Conservation (phyloP, 1,284 basidiomycete species). For the Tilletia walkeri region DNA sequence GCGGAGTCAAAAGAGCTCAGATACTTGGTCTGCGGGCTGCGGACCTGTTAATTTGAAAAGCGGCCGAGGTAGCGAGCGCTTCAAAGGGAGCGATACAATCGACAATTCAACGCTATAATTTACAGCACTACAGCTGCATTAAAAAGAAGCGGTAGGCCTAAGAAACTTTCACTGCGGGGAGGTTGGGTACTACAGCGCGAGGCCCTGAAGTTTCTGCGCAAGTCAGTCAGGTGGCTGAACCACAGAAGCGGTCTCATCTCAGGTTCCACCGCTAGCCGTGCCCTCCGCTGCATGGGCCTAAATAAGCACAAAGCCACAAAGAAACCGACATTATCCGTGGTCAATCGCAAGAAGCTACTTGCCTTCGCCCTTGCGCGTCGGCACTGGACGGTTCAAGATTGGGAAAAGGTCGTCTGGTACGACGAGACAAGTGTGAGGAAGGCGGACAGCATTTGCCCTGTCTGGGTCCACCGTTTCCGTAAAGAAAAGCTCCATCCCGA, state of each 20-base stretch:
- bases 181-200: no score
- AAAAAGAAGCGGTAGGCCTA: neutral
- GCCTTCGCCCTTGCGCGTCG: neutral
- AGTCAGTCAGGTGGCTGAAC: neutral
- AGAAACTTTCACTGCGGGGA: neutral
- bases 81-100: neutral
- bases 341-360: neutral
- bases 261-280: no score
- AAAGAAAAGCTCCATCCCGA: constrained; percentile 5
- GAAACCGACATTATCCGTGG: neutral
- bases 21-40: neutral
- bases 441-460: neutral
- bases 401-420: neutral
- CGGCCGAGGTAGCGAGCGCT: neutral
- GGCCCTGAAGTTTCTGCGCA: no score
- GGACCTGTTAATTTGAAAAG: neutral
- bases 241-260: neutral
- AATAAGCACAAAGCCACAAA: neutral
- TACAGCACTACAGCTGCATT: neutral
- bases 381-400: constrained; percentile 10
- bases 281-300: neutral
- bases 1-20: neutral
- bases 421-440: neutral
- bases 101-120: neutral
- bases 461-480: neutral